phyloP scores from a whole-genome alignment of 805 yeast genomes.

The Suhomyces sp. region DNA sequence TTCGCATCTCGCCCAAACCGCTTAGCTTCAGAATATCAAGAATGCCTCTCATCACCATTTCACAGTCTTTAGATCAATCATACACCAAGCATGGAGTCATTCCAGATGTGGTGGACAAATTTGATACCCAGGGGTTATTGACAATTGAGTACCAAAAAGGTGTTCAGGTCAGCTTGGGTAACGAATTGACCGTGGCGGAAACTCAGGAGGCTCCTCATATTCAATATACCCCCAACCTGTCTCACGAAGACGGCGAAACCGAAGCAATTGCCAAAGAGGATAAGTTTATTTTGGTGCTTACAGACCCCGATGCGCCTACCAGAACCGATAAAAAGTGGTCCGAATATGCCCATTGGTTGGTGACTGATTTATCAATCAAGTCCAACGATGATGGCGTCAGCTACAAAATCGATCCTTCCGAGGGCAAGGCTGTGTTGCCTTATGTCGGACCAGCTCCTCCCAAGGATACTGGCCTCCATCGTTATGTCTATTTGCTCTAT shows the following conservation, averaged over 20 bases:
- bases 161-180: slow-evolving; percentile 77
- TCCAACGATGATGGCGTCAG: slow-evolving; percentile 29
- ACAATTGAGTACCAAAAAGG: slow-evolving; percentile 56
- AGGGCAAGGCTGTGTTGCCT: slow-evolving; percentile 44
- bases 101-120: slow-evolving; percentile 52
- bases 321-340: slow-evolving; percentile 82
- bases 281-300: slow-evolving; percentile 69
- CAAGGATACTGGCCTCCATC: slow-evolving; percentile 76
- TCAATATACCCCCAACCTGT: slow-evolving; percentile 58
- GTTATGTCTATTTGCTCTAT: slow-evolving; percentile 75
- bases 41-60: slow-evolving; percentile 50
- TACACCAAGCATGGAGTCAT: slow-evolving; percentile 47
- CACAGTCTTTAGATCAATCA: slow-evolving; percentile 53
- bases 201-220: slow-evolving; percentile 68
- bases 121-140: slow-evolving; percentile 52
- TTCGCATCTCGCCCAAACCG: neutral
- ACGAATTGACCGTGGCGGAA: slow-evolving; percentile 58
- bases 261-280: slow-evolving; percentile 42
- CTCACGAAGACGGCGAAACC: slow-evolving; percentile 41
- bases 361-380: slow-evolving; percentile 49
- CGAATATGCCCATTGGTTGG: slow-evolving; percentile 77
- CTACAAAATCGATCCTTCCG: slow-evolving; percentile 29
- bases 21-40: slow-evolving; percentile 9
- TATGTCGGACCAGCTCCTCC: slow-evolving; percentile 93
- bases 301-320: slow-evolving; percentile 95